Conservation (phyloP, 1,284 basidiomycete species). For the Fomitopsis palustris region DNA sequence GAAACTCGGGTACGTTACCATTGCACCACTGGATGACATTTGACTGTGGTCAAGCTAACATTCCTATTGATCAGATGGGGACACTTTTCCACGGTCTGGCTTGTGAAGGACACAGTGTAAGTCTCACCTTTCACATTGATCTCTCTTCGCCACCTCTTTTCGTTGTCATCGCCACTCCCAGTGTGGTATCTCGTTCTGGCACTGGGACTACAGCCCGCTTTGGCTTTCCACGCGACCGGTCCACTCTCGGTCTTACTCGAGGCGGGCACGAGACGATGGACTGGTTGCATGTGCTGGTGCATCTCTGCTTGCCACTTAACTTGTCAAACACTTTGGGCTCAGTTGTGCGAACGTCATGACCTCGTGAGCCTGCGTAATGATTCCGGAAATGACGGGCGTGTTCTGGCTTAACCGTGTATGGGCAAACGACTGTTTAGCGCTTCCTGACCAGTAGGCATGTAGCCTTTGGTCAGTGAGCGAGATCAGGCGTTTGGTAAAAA, state of each 20-base stretch:
- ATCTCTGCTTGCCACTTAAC: no score
- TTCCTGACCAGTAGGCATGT: not conserved
- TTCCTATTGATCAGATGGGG: conserved; percentile 64
- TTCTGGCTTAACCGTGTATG: not conserved
- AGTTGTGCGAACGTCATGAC: not conserved
- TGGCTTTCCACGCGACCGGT: not conserved
- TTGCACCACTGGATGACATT: conserved; percentile 18
- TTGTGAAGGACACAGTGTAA: conserved; percentile 74
- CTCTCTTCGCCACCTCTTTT: not conserved
- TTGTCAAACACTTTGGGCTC: not conserved
- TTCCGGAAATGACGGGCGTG: not conserved
- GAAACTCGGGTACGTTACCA: conserved; percentile 69
- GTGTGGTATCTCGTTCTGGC: not conserved
- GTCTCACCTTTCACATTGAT: conserved; percentile 8
- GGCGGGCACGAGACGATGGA: no score
- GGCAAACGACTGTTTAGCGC: not conserved
- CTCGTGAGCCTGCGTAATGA: not conserved
- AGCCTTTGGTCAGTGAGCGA: not conserved
- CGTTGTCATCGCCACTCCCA: not conserved
- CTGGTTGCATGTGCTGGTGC: no score
- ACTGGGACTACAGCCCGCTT: not conserved
- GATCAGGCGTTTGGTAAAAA: not conserved
- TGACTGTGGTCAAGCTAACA: not conserved
- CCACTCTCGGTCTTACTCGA: not conserved
- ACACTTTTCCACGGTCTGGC: conserved; percentile 87